Evolutionary conservation across 331 rosid genomes (phyloP), one percentile per base, ranked within the genome.

Genomic region (Malus hybrid): DNA sequence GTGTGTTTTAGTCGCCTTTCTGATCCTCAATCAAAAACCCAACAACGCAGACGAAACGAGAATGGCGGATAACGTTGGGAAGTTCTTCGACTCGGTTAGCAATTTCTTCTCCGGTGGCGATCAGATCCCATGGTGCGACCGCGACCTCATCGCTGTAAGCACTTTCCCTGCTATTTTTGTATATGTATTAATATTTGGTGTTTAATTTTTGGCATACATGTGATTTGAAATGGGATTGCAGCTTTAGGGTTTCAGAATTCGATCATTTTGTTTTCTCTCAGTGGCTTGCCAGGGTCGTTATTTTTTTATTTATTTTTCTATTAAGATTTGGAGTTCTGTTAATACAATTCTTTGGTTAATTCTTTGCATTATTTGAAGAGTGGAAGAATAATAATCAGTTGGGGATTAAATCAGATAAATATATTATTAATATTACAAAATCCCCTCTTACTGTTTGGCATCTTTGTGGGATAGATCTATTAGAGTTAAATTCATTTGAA

Each of bases 91-190:
- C 32, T 81, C 85, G 34, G 81, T 85, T 12, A 77, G 80, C 42
- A 85, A 16, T 59, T 85, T 85, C 88, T 81, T 85, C 75, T 75
- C 85, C 33, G 90, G 98, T 65, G 94, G 90, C 55, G 98, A 93
- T 22, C 90, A 85, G 85, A 89, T 93, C 76, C 97, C 98, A 7
- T 93, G 97, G 97, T 90, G 94, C 83, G 97, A 91, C 71, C 86
- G 90, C 67, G 97, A 87, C 65, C 82, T 93, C 83, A 89, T 93
- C 73, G 81, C 78, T 46, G 98, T 91, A 87, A 79, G 77, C 33
- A 54, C 64, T 65, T 16, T 32, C 46, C 15, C 29, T 5, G 3
- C n/a, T 52, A 36, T 32, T 7, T 55, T 59, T 59, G 31, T 59
- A 0, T 10, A 73, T 6, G 33, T 31, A 5, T 14, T 63, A 27